Base-by-base conservation (phyloP, 1,284 basidiomycete species). In the Ceratobasidium sp. region DNA sequence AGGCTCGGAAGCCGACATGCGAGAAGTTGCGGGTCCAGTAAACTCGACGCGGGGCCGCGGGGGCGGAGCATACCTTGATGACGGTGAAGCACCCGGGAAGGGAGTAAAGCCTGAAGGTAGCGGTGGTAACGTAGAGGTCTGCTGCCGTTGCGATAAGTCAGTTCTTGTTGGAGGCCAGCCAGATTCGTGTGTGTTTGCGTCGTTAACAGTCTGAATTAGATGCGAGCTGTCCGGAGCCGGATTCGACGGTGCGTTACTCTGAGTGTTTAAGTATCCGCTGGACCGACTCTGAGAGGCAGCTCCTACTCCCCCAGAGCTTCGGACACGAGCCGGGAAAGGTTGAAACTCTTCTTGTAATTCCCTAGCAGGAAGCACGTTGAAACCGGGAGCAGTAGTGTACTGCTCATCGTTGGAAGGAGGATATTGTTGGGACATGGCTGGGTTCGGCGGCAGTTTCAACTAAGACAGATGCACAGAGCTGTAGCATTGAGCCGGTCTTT, bases 351-450 rank as follows among this genome's bases (percentile, higher is more conserved):
- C 42, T 40, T 7, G 38, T 10, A 33, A 15, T 33, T 64, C 57
- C 13, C 17, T 9, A 23, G 26, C 44, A 33, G 59, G 56, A 13
- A 15, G 42, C 9, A 23, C 5, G 40, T 64, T 42, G 20, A 23
- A 15, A 23, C 40, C 38, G 40, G 20, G 28, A 3, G 15, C 26
- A 2, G n/a, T 5, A n/a, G n/a, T n/a, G 33, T 26, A 23, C 23
- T 50, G 70, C 20, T 17, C 23, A 44, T 26, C 59, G 23, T 40
- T 54, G 9, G 46, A 50, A 20, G 59, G n/a, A 7, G 44, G 56
- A 20, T 48, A 42, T 50, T 73, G 70, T 28, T 64, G 70, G 38
- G 70, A 73, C 70, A 73, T 73, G 13, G 57, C 28, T 62, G 13
- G 44, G 20, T 2, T 13, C n/a, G 33, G 56, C n/a, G 56, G 48